Percentiles rank a stretch among this genome's conserved stretches.
These are phyloP conservation scores for Apiosordaria backusii DNA, from an alignment of 495 filamentous ascomycete genomes.

Conservation along the genomic window DNA sequence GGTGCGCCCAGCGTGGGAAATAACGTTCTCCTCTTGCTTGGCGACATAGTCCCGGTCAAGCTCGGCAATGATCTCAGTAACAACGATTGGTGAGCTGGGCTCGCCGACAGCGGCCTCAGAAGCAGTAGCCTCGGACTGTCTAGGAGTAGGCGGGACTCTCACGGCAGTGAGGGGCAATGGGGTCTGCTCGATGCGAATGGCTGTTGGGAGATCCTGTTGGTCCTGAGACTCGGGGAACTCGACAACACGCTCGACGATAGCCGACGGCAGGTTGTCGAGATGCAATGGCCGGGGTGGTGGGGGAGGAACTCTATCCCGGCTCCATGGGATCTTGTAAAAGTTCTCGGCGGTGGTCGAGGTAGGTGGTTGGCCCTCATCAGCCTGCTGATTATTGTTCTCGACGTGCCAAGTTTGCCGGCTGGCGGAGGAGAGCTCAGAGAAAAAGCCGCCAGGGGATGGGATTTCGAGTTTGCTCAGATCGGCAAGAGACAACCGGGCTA, in stretches of 20 bases:
- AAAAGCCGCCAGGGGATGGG: slow-evolving; percentile 87
- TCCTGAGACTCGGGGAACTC: slow-evolving; percentile 50
- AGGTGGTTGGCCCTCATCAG: slow-evolving; percentile 50
- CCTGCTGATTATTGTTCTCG: slow-evolving; percentile 35
- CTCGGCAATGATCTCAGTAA: slow-evolving; percentile 55
- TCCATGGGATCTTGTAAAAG: slow-evolving; percentile 82
- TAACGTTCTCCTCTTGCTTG: slow-evolving; percentile 60
- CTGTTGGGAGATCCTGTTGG: slow-evolving; percentile 64
- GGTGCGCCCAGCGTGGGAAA: slow-evolving; percentile 73
- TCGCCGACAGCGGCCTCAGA: slow-evolving; percentile 36
- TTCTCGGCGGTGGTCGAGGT: slow-evolving; percentile 76
- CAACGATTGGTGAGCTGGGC: slow-evolving; percentile 37
- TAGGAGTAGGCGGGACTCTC: slow-evolving; percentile 23
- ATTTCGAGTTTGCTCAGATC: slow-evolving; percentile 71
- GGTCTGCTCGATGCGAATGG: slow-evolving; percentile 39
- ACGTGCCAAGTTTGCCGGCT: slow-evolving; percentile 74
- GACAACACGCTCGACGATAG: slow-evolving; percentile 64
- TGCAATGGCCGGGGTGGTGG: slow-evolving; percentile 36
- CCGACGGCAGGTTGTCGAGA: slow-evolving; percentile 31
- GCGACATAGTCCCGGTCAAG: slow-evolving; percentile 67
- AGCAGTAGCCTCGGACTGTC: slow-evolving; percentile 23
- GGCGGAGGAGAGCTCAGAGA: slow-evolving; percentile 69
- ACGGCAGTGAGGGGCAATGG: slow-evolving; percentile 33
- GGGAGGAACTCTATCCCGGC: slow-evolving; percentile 26
- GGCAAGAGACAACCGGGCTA: slow-evolving; percentile 45